These are phyloP conservation scores for Thozetella sp. DNA, from an alignment of 495 filamentous ascomycete genomes.

Conservation along the genomic window DNA sequence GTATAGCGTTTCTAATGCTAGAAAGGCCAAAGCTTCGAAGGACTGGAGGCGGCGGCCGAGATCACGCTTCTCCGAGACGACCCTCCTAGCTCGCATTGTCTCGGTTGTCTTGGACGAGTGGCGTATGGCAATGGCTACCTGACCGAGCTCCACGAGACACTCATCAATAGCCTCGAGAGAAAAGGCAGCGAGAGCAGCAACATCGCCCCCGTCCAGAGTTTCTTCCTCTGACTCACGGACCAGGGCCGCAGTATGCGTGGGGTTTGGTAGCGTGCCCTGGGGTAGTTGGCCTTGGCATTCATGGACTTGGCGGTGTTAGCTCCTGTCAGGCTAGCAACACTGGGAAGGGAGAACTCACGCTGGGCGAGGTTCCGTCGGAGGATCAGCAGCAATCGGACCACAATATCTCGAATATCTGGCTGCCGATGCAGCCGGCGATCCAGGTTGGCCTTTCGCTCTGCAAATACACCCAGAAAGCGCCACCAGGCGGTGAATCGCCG, in stretches of 20 bases:
- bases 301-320: no score
- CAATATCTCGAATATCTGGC: background rate
- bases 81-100: background rate
- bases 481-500: background rate
- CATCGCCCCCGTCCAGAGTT: background rate
- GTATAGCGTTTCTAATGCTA: background rate
- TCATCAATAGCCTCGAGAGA: background rate
- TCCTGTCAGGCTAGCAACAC: no score
- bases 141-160: background rate
- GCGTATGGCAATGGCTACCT: background rate
- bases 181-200: background rate
- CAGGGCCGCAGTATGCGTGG: no score
- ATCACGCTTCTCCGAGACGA: background rate
- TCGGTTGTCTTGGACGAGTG: background rate
- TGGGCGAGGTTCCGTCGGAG: background rate
- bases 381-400: background rate
- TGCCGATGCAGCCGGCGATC: background rate
- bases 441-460: background rate
- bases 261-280: no score
- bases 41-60: no score
- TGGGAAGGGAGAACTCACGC: no score
- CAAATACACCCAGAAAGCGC: background rate
- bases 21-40: background rate
- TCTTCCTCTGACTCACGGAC: background rate
- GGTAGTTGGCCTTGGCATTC: no score